A percentile compares a stretch with the other conserved stretches of the same genome.
Conservation (phyloP, 768 basidiomycete species). For the Gloeopeniophorella convolvens region DNA sequence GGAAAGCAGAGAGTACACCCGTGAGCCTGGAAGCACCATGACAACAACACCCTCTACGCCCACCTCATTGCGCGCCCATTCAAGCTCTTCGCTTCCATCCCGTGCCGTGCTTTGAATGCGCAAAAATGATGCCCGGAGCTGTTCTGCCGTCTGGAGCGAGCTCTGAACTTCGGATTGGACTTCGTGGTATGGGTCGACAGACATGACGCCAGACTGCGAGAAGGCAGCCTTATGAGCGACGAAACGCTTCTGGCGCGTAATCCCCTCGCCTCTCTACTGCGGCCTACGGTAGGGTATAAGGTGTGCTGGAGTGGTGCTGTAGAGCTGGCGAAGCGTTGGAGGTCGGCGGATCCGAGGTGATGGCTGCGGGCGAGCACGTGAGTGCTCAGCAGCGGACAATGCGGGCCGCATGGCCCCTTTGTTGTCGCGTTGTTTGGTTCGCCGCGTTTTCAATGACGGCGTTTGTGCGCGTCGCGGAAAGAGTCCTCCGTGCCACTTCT, state of each 20-base stretch:
- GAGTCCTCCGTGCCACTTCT: too few relatives aligned
- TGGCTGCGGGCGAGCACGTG: too few relatives aligned
- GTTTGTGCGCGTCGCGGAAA: too few relatives aligned
- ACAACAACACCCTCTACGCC: slow-evolving; percentile 9
- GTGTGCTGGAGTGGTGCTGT: too few relatives aligned
- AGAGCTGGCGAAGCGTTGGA: too few relatives aligned
- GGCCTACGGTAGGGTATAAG: too few relatives aligned
- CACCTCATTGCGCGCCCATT: slow-evolving; percentile 76
- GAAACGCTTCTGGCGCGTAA: background rate
- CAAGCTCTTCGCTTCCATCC: slow-evolving; percentile 72
- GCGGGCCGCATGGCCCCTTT: too few relatives aligned
- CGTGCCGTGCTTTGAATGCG: slow-evolving; percentile 71
- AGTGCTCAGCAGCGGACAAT: too few relatives aligned
- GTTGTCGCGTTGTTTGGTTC: too few relatives aligned
- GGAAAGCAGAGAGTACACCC: background rate
- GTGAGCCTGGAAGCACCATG: background rate
- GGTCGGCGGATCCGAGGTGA: too few relatives aligned
- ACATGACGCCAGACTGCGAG: slow-evolving; percentile 35
- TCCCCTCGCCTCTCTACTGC: too few relatives aligned
- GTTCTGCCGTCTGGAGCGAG: slow-evolving; percentile 63
- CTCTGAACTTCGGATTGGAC: slow-evolving; percentile 79
- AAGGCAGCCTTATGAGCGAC: background rate
- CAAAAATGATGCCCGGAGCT: slow-evolving; percentile 66
- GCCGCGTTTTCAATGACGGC: too few relatives aligned
- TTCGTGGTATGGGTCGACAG: slow-evolving; percentile 80